Evolutionary conservation across 768 basidiomycete genomes (phyloP).

Genomic region (Termitomyces sp.): DNA sequence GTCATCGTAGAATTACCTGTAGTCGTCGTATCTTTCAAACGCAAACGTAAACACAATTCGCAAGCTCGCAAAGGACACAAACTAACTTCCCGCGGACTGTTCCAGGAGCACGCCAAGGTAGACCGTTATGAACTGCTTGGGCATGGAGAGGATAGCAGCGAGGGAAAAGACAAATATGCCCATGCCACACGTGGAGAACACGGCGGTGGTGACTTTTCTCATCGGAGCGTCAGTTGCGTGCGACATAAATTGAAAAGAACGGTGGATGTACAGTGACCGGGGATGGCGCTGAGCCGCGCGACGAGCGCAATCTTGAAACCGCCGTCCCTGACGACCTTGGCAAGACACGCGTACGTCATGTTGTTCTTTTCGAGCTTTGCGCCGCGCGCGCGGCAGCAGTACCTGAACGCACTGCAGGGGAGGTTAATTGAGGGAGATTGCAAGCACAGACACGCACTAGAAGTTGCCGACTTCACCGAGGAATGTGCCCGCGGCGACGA

Average conservation of each 20-base stretch:
- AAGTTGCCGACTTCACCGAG: slow-evolving; percentile 86
- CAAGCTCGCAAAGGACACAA: not conserved
- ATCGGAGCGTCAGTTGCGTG: not conserved
- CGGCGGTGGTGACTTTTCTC: slow-evolving; percentile 78
- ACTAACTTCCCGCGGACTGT: slow-evolving; percentile 32
- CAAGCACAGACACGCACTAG: slow-evolving; percentile 48
- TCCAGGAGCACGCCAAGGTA: slow-evolving; percentile 84
- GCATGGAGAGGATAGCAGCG: slow-evolving; percentile 78
- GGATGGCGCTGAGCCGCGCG: slow-evolving; percentile 76
- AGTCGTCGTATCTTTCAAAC: too few species aligned
- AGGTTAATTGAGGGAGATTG: not conserved
- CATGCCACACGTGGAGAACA: slow-evolving; percentile 91
- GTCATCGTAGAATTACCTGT: not conserved
- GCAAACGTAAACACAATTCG: too few species aligned
- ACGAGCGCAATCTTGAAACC: slow-evolving; percentile 82
- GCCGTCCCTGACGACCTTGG: slow-evolving; percentile 74
- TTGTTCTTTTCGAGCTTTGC: slow-evolving; percentile 63
- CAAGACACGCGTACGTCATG: slow-evolving; percentile 55
- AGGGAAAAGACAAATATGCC: slow-evolving; percentile 67
- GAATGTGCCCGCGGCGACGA: slow-evolving; percentile 79
- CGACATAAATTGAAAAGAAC: not conserved
- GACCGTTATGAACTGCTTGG: slow-evolving; percentile 89
- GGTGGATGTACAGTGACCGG: slow-evolving; percentile 61
- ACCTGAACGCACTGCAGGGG: slow-evolving; percentile 69
- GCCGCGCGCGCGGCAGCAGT: slow-evolving; percentile 67